Conservation (phyloP, 306 rosid species). For the Lathyrus sativus region DNA sequence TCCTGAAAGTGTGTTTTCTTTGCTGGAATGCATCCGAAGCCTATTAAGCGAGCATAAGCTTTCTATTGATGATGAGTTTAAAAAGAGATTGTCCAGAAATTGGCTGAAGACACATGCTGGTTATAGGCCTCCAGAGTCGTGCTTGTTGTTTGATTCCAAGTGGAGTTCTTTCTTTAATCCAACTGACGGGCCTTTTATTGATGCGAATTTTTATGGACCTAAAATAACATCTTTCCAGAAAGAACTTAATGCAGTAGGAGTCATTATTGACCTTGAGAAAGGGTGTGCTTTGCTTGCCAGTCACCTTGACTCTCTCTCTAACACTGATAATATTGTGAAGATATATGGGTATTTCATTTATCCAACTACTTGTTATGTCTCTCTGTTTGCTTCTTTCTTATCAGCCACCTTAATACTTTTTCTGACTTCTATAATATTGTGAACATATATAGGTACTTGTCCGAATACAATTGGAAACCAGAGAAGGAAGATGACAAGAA, state of each 20-base stretch:
- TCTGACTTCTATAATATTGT: background rate
- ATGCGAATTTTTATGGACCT: constrained; percentile 52
- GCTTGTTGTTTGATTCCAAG: constrained; percentile 52
- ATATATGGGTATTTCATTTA: background rate
- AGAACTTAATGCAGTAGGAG: constrained; percentile 65
- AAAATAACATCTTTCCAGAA: constrained; percentile 45
- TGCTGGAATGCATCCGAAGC: constrained; percentile 55
- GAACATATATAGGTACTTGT: constrained; percentile 55
- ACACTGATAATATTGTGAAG: background rate
- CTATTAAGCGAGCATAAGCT: constrained; percentile 12
- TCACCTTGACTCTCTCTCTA: background rate
- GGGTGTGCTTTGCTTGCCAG: constrained; percentile 54
- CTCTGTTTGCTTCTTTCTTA: background rate
- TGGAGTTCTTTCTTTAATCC: constrained; percentile 46
- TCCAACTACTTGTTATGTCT: background rate
- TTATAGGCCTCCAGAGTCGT: constrained; percentile 52
- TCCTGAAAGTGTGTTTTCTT: constrained; percentile 46
- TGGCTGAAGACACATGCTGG: constrained; percentile 74
- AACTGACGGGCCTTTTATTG: constrained; percentile 73
- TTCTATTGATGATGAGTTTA: constrained; percentile 38
- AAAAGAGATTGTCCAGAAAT: constrained; percentile 39
- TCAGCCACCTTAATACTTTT: background rate
- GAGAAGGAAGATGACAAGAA: constrained; percentile 35
- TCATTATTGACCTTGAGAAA: constrained; percentile 39
- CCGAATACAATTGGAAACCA: constrained; percentile 48